Base-by-base conservation (phyloP, 23 red algal genomes). In the Gracilaria domingensis region DNA sequence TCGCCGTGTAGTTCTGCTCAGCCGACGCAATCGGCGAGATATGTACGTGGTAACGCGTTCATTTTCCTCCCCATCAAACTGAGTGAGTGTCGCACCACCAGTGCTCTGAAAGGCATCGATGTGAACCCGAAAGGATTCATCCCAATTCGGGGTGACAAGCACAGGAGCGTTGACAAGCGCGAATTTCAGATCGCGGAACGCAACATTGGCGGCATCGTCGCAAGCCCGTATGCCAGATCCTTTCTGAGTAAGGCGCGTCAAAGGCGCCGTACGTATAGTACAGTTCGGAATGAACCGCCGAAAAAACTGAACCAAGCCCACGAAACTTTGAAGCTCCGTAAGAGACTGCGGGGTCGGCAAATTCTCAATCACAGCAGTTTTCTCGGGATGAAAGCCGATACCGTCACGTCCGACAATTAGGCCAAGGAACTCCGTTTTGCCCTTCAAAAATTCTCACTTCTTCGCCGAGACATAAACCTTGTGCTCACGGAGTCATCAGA, bases 401-500 rank as follows among this genome's bases (percentile, higher is more conserved):
- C 85, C 59, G 9, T 87, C 36, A 11, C 73, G 45, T 18, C 28
- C 16, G 47, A 88, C 72, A 7, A 55, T 20, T 0, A 88, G 39
- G 12, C 36, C 85, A 17, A 88, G 67, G 39, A 88, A 88, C 6
- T 88, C n/a, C 6, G 73, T 58, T 45, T 79, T 37, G 4, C 0
- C 2, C 1, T 11, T 34, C 32, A 88, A n/a, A 51, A 88, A 88
- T 0, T 47, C 13, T 30, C 85, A 88, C 48, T 88, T 88, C 65
- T 78, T 88, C 13, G 70, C 25, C 5, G 67, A 60, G 1, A 35
- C 44, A 88, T 88, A 76, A 11, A 78, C 20, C 26, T 78, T 8
- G 0, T 75, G 35, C 5, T 34, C 12, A 0, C 73, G 21, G 3
- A 64, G 25, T 3, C 70, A 8, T 28, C 24, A 88, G 30, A 18